Conservation (phyloP, 2,329 filamentous ascomycete species). For the Elsinoe arachidis region DNA sequence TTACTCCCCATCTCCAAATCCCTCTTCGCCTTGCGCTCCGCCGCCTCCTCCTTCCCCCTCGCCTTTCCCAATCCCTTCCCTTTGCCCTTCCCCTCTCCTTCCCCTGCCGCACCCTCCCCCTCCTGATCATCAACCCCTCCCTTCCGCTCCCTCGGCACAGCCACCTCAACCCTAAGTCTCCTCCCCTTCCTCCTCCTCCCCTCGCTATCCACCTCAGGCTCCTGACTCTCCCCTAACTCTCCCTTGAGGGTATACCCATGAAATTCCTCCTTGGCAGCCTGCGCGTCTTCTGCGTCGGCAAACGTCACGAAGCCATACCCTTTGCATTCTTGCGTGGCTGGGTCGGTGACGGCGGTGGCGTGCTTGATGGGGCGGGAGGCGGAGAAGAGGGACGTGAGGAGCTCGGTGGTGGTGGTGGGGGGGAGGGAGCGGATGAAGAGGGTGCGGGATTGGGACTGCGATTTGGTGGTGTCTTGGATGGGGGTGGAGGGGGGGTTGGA, state of each 20-base stretch:
- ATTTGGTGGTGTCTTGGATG: slow-evolving; percentile 10
- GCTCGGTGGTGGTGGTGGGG: slow-evolving; percentile 66
- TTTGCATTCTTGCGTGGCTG: slow-evolving; percentile 74
- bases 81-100: slow-evolving; percentile 44
- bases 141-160: slow-evolving; percentile 72
- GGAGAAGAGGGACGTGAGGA: slow-evolving; percentile 81
- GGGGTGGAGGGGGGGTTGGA: slow-evolving; percentile 7
- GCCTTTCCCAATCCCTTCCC: slow-evolving; percentile 43
- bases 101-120: slow-evolving; percentile 22
- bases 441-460: slow-evolving; percentile 33
- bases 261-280: slow-evolving; percentile 70
- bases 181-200: slow-evolving; percentile 30
- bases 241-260: slow-evolving; percentile 71
- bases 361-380: slow-evolving; percentile 92
- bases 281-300: slow-evolving; percentile 83
- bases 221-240: not conserved
- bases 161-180: slow-evolving; percentile 77
- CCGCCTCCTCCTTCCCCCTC: slow-evolving; percentile 58
- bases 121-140: slow-evolving; percentile 20
- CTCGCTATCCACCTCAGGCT: not conserved
- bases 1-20: slow-evolving; percentile 55
- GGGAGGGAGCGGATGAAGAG: slow-evolving; percentile 89
- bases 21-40: slow-evolving; percentile 38
- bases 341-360: slow-evolving; percentile 82
- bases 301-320: slow-evolving; percentile 97